Evolutionary conservation across 352 stramenopile genomes (phyloP).

Genomic region (Phytophthora foliorum): DNA sequence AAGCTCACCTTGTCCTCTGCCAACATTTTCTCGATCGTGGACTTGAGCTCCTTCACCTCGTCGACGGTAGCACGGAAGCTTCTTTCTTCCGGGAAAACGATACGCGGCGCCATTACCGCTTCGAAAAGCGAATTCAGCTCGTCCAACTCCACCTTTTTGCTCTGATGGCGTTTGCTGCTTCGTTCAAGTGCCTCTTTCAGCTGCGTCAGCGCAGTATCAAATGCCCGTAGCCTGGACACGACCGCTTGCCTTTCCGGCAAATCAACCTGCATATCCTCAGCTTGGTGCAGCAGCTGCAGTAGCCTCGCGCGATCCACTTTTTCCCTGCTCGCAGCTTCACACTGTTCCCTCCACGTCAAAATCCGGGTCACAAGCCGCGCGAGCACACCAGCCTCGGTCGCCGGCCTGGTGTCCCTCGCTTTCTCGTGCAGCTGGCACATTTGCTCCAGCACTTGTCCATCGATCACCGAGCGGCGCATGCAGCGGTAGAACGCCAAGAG

Average conservation of each 20-base stretch:
- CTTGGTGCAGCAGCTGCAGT: conserved; percentile 59
- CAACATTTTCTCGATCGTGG: conserved; percentile 75
- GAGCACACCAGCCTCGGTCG: conserved; percentile 71
- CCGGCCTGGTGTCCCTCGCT: conserved; percentile 40
- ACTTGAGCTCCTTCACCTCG: conserved; percentile 68
- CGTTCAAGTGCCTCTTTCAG: conserved; percentile 78
- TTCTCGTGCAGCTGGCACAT: conserved; percentile 56
- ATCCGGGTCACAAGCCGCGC: conserved; percentile 62
- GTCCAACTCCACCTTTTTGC: conserved; percentile 62
- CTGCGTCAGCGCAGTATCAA: conserved; percentile 66
- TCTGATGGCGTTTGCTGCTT: conserved; percentile 70
- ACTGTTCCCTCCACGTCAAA: conserved; percentile 58
- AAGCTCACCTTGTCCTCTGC: conserved; percentile 87
- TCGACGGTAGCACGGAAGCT: conserved; percentile 60
- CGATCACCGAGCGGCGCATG: conserved; percentile 52
- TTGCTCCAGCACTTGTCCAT: conserved; percentile 45
- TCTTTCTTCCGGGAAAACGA: conserved; percentile 73
- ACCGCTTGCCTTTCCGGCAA: conserved; percentile 49
- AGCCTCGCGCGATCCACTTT: conserved; percentile 63
- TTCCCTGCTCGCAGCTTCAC: conserved; percentile 28
- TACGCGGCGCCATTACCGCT: conserved; percentile 47
- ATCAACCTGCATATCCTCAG: conserved; percentile 68
- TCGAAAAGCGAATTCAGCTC: conserved; percentile 67
- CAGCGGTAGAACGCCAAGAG: conserved; percentile 72
- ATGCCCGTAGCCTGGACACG: conserved; percentile 50